Percentiles rank a stretch among this genome's conserved stretches.
These are phyloP conservation scores for Sporothrix mexicana DNA, from an alignment of 2,329 filamentous ascomycete species.

Conservation along the genomic window DNA sequence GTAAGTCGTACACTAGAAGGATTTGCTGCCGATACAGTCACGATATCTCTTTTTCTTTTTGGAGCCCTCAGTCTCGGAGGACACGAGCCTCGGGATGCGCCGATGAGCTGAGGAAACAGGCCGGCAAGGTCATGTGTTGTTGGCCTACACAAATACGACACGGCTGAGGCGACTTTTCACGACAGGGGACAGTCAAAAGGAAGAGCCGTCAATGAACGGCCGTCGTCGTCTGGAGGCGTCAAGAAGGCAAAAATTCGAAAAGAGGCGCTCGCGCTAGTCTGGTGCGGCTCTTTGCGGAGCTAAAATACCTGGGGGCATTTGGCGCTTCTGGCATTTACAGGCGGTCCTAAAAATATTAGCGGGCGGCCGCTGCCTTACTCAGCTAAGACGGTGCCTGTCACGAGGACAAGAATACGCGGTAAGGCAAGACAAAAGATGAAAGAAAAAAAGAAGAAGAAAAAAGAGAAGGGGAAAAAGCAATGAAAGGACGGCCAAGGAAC, in stretches of 20 bases:
- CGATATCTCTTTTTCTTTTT: neutral
- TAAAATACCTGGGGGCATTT: neutral
- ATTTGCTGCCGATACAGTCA: neutral
- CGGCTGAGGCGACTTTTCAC: neutral
- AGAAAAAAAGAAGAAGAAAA: neutral
- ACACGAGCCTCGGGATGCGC: neutral
- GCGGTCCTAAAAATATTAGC: neutral
- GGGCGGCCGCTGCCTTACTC: slow-evolving; percentile 8
- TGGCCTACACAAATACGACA: neutral
- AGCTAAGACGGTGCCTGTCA: slow-evolving; percentile 1
- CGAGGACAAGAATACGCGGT: neutral
- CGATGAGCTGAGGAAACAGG: slow-evolving; percentile 5
- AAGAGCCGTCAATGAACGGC: neutral
- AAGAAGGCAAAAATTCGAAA: neutral
- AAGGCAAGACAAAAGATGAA: neutral
- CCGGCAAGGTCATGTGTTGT: neutral
- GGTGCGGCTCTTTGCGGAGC: slow-evolving; percentile 23
- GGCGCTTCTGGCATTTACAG: neutral
- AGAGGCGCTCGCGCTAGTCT: neutral
- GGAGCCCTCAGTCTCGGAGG: neutral
- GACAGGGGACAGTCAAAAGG: no score
- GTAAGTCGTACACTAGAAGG: neutral
- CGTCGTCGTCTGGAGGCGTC: slow-evolving; percentile 10
- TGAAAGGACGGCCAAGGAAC: neutral
- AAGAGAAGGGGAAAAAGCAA: neutral